A percentile compares a stretch with the other conserved stretches of the same genome.
These are phyloP conservation scores for Mucor indicus DNA, from an alignment of 371 early-diverging fungal species.

Conservation along the genomic window DNA sequence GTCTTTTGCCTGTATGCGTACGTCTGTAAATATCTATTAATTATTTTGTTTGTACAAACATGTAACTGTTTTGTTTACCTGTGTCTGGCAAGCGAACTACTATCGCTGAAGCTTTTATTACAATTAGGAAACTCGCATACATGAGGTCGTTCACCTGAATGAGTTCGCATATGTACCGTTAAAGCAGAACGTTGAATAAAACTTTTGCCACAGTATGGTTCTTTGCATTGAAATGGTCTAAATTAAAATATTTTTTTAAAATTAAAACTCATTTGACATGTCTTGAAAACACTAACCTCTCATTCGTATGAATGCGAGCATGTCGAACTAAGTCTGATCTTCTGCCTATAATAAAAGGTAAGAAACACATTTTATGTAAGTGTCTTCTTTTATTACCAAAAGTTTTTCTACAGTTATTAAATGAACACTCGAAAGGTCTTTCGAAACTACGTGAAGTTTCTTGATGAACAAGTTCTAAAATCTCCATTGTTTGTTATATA, in stretches of 20 bases:
- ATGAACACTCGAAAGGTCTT: constrained; percentile 61
- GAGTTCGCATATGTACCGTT: constrained; percentile 75
- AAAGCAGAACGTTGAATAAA: constrained; percentile 83
- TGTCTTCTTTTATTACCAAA: constrained; percentile 41
- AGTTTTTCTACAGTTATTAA: constrained; percentile 61
- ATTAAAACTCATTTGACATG: not conserved
- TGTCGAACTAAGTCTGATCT: constrained; percentile 79
- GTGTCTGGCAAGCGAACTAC: constrained; percentile 50
- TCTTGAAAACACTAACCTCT: constrained; percentile 27
- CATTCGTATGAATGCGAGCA: constrained; percentile 76
- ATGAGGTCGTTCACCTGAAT: constrained; percentile 78
- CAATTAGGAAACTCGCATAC: constrained; percentile 63
- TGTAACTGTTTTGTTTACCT: constrained; percentile 21
- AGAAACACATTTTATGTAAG: no score
- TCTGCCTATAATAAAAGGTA: constrained; percentile 34
- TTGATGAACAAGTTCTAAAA: constrained; percentile 63
- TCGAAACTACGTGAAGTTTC: constrained; percentile 38
- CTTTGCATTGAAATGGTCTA: constrained; percentile 67
- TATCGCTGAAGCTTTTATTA: constrained; percentile 59
- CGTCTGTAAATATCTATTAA: constrained; percentile 25
- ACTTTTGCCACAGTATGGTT: constrained; percentile 68
- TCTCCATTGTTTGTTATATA: constrained; percentile 47
- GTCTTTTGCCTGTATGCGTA: constrained; percentile 72
- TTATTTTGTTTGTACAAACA: not conserved
- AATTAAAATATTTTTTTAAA: constrained; percentile 4